These are phyloP conservation scores for Wickerhamia fluorescens DNA, from an alignment of 805 yeast species.

Conservation along the genomic window DNA sequence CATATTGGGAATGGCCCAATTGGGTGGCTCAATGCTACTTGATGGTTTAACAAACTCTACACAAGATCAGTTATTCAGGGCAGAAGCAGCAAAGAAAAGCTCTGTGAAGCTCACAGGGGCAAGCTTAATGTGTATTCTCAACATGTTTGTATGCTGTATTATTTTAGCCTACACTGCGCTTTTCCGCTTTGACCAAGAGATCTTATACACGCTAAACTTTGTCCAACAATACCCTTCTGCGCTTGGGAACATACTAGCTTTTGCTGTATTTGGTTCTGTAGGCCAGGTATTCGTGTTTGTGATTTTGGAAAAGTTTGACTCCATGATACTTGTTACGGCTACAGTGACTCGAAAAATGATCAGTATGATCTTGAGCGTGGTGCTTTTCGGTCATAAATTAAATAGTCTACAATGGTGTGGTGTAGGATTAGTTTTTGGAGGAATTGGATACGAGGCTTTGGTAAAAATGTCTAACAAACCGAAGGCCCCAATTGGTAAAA, in stretches of 20 bases:
- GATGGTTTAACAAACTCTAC: constrained; percentile 94
- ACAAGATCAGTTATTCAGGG: constrained; percentile 75
- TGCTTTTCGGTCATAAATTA: constrained; percentile 77
- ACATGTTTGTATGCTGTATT: constrained; percentile 37
- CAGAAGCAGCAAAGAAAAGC: constrained; percentile 12
- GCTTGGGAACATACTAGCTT: constrained; percentile 51
- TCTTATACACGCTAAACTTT: constrained; percentile 43
- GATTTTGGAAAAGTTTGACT: constrained; percentile 78
- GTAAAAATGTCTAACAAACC: too few species aligned
- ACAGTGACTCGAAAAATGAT: constrained; percentile 96
- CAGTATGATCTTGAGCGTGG: constrained; percentile 85
- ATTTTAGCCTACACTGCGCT: constrained; percentile 43
- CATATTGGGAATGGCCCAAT: constrained; percentile 51
- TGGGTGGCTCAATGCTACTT: constrained; percentile 58
- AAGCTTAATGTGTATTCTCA: constrained; percentile 72
- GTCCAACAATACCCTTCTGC: constrained; percentile 46
- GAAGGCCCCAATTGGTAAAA: too few species aligned
- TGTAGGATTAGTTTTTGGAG: constrained; percentile 71
- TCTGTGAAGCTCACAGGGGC: constrained; percentile 61
- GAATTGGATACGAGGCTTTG: constrained; percentile 73
- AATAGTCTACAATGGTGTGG: constrained; percentile 69
- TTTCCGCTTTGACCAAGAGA: constrained; percentile 39
- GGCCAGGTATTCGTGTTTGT: constrained; percentile 93
- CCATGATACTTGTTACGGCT: constrained; percentile 79
- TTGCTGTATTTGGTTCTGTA: constrained; percentile 74